Conservation (phyloP, 2,329 filamentous ascomycete genomes). For the Trichoderma semiorbis region DNA sequence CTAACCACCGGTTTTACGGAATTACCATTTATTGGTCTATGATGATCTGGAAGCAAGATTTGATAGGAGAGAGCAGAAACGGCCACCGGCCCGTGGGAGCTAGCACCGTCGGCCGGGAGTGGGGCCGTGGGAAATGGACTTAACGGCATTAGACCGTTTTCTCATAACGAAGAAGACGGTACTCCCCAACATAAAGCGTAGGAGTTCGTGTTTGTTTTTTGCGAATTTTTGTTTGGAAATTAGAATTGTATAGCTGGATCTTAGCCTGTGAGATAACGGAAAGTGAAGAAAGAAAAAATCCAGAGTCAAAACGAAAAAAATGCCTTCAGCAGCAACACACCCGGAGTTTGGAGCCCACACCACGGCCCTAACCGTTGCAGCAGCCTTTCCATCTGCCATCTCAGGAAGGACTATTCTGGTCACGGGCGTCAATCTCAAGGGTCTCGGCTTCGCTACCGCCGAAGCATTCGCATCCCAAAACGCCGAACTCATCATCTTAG, state of each 20-base stretch:
- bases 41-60: neutral
- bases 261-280: neutral
- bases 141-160: neutral
- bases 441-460: conserved; percentile 15
- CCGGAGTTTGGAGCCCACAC: neutral
- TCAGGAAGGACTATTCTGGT: neutral
- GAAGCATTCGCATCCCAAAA: conserved; percentile 7
- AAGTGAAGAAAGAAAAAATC: neutral
- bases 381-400: neutral
- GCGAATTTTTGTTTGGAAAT: neutral
- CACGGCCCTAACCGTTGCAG: neutral
- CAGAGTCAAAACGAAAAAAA: neutral
- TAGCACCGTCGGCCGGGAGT: neutral
- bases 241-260: neutral
- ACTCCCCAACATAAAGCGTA: neutral
- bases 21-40: neutral
- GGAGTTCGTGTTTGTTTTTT: too few species aligned
- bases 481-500: conserved; percentile 9
- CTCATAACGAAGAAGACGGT: neutral
- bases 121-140: conserved; percentile 15
- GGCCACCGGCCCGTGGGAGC: neutral
- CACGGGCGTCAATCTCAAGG: conserved; percentile 14
- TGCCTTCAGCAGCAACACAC: conserved; percentile 7
- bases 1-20: neutral
- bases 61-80: neutral